Evolutionary conservation across 202 grass and related monocot species (phyloP).

Genomic region (Digitaria exilis): DNA sequence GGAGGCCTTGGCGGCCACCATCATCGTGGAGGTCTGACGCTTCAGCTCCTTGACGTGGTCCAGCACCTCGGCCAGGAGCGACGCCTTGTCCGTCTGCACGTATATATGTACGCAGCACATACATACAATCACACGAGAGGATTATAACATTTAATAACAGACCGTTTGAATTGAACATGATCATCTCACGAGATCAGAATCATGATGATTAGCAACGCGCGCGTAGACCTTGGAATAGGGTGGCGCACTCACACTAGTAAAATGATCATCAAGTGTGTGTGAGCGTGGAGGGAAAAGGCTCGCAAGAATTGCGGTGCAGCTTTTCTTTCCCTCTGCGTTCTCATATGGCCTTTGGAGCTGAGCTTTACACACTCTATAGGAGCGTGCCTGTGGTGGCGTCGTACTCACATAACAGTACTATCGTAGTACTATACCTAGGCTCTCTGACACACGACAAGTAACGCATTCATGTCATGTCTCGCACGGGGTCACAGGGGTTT

Average conservation of each 20-base stretch:
- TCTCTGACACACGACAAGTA: slow-evolving; percentile 59
- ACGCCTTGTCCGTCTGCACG: slow-evolving; percentile 94
- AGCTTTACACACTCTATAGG: slow-evolving; percentile 34
- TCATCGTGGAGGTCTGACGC: slow-evolving; percentile 82
- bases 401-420: neutral
- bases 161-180: neutral
- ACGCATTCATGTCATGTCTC: slow-evolving; percentile 46
- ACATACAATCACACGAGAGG: slow-evolving; percentile 15
- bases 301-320: slow-evolving; percentile 44
- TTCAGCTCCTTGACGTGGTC: slow-evolving; percentile 98
- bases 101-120: no score
- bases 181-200: neutral
- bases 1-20: slow-evolving; percentile 1
- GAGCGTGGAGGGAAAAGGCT: slow-evolving; percentile 45
- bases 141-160: neutral
- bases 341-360: slow-evolving; percentile 31
- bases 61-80: slow-evolving; percentile 93
- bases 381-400: slow-evolving; percentile 4
- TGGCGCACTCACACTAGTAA: slow-evolving; percentile 32
- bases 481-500: neutral
- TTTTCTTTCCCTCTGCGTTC: slow-evolving; percentile 43
- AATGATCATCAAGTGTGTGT: slow-evolving; percentile 43
- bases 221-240: neutral
- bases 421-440: neutral
- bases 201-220: slow-evolving; percentile 25